These are phyloP conservation scores for Rutidosis leptorrhynchoides DNA, from an alignment of 129 eudicot genomes.

Conservation along the genomic window DNA sequence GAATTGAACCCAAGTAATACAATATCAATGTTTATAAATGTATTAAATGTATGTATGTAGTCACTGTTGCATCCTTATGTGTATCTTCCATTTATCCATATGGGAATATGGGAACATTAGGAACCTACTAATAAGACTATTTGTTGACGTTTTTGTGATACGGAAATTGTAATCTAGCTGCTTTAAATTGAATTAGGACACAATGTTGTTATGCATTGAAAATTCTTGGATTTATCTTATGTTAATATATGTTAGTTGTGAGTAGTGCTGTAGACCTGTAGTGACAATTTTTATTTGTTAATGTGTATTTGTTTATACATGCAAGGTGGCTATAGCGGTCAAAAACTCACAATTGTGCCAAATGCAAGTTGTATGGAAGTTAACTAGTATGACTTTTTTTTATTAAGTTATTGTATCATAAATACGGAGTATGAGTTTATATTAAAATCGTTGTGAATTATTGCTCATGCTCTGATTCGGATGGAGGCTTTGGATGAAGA, in stretches of 20 bases:
- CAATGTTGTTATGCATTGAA: not conserved
- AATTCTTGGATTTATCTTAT: no score
- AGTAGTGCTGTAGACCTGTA: no score
- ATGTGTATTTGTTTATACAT: not conserved
- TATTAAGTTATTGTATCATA: no score
- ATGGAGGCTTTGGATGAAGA: no score
- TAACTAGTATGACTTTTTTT: no score
- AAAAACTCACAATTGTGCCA: not conserved
- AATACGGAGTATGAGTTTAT: no score
- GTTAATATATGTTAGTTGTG: no score
- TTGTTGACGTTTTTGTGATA: not conserved
- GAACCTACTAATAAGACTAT: conserved; percentile 3
- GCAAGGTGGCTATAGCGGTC: not conserved
- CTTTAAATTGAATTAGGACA: not conserved
- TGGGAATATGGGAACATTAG: no score
- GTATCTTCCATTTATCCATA: not conserved
- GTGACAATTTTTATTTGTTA: not conserved
- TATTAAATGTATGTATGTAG: not conserved
- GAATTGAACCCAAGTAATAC: conserved; percentile 73
- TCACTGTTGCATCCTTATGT: not conserved
- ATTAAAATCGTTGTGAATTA: no score
- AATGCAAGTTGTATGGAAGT: not conserved
- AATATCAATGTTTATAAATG: conserved; percentile 4
- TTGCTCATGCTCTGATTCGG: no score
- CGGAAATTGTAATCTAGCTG: conserved; percentile 14